A percentile compares a stretch with the other conserved stretches of the same genome.
Evolutionary conservation across 2,329 filamentous ascomycete genomes (phyloP).

Genomic region (Cladobotryum protrusum): DNA sequence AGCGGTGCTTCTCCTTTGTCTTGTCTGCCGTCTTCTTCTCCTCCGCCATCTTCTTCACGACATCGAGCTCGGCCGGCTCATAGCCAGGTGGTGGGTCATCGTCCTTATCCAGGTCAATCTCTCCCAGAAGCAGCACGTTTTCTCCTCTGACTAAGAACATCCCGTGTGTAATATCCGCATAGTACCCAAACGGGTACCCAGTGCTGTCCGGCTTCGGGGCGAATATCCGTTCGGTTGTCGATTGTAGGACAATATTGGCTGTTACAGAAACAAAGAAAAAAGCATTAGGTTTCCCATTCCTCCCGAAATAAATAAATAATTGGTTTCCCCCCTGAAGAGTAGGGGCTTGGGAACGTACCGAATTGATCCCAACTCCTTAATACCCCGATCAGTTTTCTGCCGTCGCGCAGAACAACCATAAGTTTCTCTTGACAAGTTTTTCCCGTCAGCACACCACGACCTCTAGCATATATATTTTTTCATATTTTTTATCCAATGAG

Average conservation of each 20-base stretch:
- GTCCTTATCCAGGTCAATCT: conserved; percentile 95
- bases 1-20: conserved; percentile 63
- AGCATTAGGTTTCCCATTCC: not conserved
- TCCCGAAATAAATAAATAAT: not conserved
- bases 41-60: conserved; percentile 68
- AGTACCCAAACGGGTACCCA: conserved; percentile 45
- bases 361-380: conserved; percentile 97
- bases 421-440: conserved; percentile 69
- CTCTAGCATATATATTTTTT: not conserved
- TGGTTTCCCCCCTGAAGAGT: not conserved
- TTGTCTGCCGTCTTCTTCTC: conserved; percentile 64
- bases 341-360: conserved; percentile 50
- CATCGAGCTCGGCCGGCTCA: conserved; percentile 55
- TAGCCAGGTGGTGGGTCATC: conserved; percentile 77
- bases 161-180: conserved; percentile 78
- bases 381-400: conserved; percentile 87
- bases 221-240: conserved; percentile 85
- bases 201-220: conserved; percentile 43
- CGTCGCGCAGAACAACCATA: conserved; percentile 83
- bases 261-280: conserved; percentile 4
- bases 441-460: conserved; percentile 17
- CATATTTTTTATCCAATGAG: not conserved
- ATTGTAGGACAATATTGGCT: conserved; percentile 94
- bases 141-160: conserved; percentile 91
- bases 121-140: conserved; percentile 91